Evolutionary conservation across 1,284 basidiomycete genomes (phyloP).

Genomic region (Veloporphyrellus conicus): DNA sequence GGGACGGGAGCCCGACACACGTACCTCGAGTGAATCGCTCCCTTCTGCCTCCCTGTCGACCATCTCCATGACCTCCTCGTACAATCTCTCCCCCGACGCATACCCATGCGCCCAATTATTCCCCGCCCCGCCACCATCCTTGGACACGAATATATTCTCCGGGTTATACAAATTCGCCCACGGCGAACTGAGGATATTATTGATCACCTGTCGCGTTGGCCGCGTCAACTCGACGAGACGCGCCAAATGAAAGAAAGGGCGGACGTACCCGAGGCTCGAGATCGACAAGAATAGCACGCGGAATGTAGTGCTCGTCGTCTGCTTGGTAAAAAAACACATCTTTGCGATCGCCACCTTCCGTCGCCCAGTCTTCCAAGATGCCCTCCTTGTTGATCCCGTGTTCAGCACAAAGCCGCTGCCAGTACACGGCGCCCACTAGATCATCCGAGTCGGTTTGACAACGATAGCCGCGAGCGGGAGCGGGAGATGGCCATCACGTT

Average conservation of each 20-base stretch:
- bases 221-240: background rate
- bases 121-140: conserved; percentile 95
- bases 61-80: conserved; percentile 99
- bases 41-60: conserved; percentile 98
- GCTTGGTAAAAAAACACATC: conserved; percentile 99
- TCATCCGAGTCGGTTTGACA: no score
- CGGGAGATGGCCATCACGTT: background rate
- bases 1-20: background rate
- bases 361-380: conserved; percentile 91
- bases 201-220: conserved; percentile 74
- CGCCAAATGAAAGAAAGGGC: no score
- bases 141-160: conserved; percentile 94
- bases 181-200: conserved; percentile 88
- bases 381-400: conserved; percentile 94
- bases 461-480: no score
- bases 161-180: conserved; percentile 96
- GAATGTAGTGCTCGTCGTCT: conserved; percentile 99
- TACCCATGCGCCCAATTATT: conserved; percentile 99
- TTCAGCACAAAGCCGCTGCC: conserved; percentile 93
- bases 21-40: conserved; percentile 93
- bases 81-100: conserved; percentile 82
- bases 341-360: conserved; percentile 91
- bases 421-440: conserved; percentile 82
- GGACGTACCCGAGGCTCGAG: conserved; percentile 88
- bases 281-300: conserved; percentile 93